Evolutionary conservation across 2,329 filamentous ascomycete genomes (phyloP), one percentile per base, ranked within the genome.

Genomic region (Aspergillus terreus): DNA sequence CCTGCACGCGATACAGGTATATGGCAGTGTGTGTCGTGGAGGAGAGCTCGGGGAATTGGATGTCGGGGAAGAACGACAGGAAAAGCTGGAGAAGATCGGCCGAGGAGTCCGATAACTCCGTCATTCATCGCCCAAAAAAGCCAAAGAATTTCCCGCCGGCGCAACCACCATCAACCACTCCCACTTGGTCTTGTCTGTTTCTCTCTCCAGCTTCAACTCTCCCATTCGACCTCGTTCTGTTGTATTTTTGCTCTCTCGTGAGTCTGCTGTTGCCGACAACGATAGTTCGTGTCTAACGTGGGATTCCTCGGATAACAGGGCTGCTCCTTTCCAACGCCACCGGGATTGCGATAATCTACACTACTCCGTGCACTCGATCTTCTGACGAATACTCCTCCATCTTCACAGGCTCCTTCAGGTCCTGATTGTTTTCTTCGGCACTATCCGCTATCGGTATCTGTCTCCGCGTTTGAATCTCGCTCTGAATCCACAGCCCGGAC

Each of bases 101-200:
- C 63, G 55, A 55, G 41, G 55, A 48, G 59, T 54, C 66, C 65
- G 65, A 59, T 67, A 70, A 67, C 66, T 70, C 68, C 68, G 67
- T 67, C 67, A 67, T 67, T 67, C 65, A 68, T 67, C 57, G 57
- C 56, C 48, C 50, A 62, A 62, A 61, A 64, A 63, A 60, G 49
- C 63, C 58, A 63, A 66, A 69, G 65, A 68, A 68, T 67, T 70
- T 68, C 67, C 67, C 65, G 61, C 61, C 17, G n/a, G 17, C 15
- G 19, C 40, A 42, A 42, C 40, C 19, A 19, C 19, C 40, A 17
- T 5, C 40, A n/a, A n/a, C 35, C 15, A n/a, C 40, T 23, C 17
- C 38, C 14, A 42, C 19, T 42, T 21, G 44, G 17, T 35, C 40
- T 15, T 41, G 43, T 41, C 46, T 44, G 46, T 51, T 51, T 51